Base-by-base conservation (phyloP, 2,329 filamentous ascomycete genomes). In the Fusarium euwallaceae region DNA sequence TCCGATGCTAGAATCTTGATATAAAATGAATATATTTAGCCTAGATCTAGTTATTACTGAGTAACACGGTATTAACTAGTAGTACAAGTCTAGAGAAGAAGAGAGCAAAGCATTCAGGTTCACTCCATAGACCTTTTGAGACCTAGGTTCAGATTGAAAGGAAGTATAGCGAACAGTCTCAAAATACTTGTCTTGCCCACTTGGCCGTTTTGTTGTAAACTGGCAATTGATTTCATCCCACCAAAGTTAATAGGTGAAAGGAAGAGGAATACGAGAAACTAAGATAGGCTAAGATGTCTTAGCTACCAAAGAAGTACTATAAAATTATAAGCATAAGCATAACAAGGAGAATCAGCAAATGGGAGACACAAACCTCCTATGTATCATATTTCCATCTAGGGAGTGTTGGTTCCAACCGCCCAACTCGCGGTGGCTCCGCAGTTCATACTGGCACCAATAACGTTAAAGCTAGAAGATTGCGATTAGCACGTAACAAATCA, bases 1-100 rank as follows among this genome's bases (percentile, higher is more conserved):
- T 80, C 81, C 1, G 81, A 86, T 71, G 80, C 79, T 36, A 86
- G 37, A 41, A 41, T 41, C 17, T 41, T n/a, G 9, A 41, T n/a
- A n/a, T 41, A n/a, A 10, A n/a, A 41, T 11, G 9, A 41, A 41
- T 41, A n/a, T 41, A 41, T 41, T 41, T n/a, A 41, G 37, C 37
- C n/a, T 41, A 41, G 37, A 41, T 41, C 37, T 41, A 41, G 37
- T 41, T 41, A n/a, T 41, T 41, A 41, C 37, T 6, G 37, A 41
- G 37, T n/a, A 41, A 41, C 37, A 41, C 37, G 5, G 17, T 41
- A 41, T n/a, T n/a, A 41, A n/a, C 37, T 41, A n/a, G 9, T 41
- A n/a, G 37, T n/a, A 41, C 37, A 9, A 41, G 37, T 41, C 37
- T 41, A 41, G 17, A 41, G 37, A 41, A 41, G 37, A 41, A 41